These are phyloP conservation scores for Eremochloa ophiuroides DNA, from an alignment of 176 grass and related monocot genomes.

Conservation along the genomic window DNA sequence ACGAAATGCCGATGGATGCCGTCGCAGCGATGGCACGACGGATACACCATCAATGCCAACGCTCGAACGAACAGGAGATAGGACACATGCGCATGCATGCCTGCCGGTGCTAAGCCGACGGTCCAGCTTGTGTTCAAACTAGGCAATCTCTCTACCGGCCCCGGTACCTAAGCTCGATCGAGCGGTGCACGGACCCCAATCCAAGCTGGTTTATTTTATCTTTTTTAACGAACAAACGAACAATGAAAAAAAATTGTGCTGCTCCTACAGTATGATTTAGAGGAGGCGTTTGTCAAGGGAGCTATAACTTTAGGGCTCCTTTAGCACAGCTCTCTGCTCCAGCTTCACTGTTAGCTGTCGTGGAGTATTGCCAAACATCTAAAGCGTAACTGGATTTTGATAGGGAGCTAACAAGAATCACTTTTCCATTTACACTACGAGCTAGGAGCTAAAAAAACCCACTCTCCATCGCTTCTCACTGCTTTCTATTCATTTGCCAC, in stretches of 20 bases:
- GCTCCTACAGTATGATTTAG: no score
- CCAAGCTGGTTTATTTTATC: not conserved
- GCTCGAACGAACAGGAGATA: not conserved
- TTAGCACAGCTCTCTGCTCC: no score
- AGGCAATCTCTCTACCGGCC: not conserved
- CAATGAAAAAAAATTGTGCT: not conserved
- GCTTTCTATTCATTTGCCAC: no score
- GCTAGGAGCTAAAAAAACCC: no score
- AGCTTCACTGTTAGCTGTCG: no score
- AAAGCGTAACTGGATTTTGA: no score
- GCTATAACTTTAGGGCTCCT: not conserved
- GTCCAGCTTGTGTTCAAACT: conserved; percentile 40
- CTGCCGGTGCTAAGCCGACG: not conserved
- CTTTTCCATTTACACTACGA: no score
- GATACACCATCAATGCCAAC: not conserved
- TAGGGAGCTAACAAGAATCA: no score
- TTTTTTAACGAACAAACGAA: no score
- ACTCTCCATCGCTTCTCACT: no score
- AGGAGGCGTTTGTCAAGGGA: not conserved
- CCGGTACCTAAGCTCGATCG: not conserved
- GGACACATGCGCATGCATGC: conserved; percentile 13
- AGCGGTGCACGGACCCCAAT: not conserved
- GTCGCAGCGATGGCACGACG: not conserved
- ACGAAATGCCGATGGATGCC: not conserved
- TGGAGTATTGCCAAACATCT: no score